A percentile compares a stretch with the other conserved stretches of the same genome.
phyloP scores from a whole-genome alignment of 2,329 filamentous ascomycete species.

The Neocucurbitaria cava region DNA sequence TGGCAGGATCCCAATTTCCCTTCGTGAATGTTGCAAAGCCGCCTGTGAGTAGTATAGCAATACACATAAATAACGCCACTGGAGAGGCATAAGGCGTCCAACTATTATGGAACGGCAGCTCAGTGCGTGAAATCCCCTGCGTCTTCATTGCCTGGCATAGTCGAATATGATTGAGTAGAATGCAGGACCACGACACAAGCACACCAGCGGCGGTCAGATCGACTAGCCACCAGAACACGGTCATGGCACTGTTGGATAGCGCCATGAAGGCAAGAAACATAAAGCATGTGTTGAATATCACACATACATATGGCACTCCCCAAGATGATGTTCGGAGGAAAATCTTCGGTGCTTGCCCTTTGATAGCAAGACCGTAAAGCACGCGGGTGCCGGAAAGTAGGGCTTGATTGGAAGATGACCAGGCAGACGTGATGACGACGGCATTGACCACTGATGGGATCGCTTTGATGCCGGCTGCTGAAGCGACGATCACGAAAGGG shows the following conservation, averaged over 20 bases:
- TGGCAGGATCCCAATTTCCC: slow-evolving; percentile 46
- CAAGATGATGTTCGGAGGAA: slow-evolving; percentile 54
- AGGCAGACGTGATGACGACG: slow-evolving; percentile 72
- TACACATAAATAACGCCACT: slow-evolving; percentile 62
- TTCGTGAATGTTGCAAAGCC: slow-evolving; percentile 64
- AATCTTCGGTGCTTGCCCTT: slow-evolving; percentile 58
- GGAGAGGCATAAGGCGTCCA: slow-evolving; percentile 47
- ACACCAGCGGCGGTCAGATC: slow-evolving; percentile 67
- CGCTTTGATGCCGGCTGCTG: slow-evolving; percentile 7
- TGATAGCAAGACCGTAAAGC: slow-evolving; percentile 56
- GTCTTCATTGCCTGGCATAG: slow-evolving; percentile 54
- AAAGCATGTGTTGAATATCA: slow-evolving; percentile 47
- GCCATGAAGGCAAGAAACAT: slow-evolving; percentile 57
- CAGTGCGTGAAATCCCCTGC: slow-evolving; percentile 61
- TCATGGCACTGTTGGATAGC: slow-evolving; percentile 50
- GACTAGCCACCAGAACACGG: slow-evolving; percentile 70
- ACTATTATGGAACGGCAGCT: slow-evolving; percentile 39
- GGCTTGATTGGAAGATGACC: slow-evolving; percentile 71
- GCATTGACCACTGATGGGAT: not conserved
- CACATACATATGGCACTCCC: too few relatives aligned
- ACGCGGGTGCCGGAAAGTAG: slow-evolving; percentile 60
- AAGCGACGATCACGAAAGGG: too few relatives aligned
- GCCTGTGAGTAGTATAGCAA: slow-evolving; percentile 70
- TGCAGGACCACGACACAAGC: slow-evolving; percentile 60
- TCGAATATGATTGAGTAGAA: slow-evolving; percentile 63